Evolutionary conservation across 140 eudicot species (phyloP).

Genomic region (Bidens hawaiensis): DNA sequence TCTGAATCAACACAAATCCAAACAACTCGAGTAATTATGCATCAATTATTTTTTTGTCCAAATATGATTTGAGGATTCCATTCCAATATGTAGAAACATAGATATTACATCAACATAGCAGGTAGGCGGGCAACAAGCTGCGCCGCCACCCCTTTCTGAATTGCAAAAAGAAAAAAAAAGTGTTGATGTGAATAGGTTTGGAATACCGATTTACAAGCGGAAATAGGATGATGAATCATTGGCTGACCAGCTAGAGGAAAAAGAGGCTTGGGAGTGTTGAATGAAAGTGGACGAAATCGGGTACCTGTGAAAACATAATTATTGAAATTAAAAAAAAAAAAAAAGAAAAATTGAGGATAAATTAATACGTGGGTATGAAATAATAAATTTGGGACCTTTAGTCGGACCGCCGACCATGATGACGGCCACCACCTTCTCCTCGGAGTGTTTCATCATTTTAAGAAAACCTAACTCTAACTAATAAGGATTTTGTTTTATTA

Average conservation of each 20-base stretch:
- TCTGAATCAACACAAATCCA: slow-evolving; percentile 40
- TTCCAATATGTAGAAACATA: too few relatives aligned
- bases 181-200: neutral
- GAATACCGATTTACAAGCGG: slow-evolving; percentile 88
- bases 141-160: too few relatives aligned
- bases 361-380: neutral
- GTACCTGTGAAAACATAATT: slow-evolving; percentile 46
- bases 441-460: slow-evolving; percentile 40
- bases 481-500: slow-evolving; percentile 1
- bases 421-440: slow-evolving; percentile 84
- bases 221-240: slow-evolving; percentile 89
- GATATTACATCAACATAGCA: too few relatives aligned
- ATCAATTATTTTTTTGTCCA: slow-evolving; percentile 4
- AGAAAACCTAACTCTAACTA: slow-evolving; percentile 1
- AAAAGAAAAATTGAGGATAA: neutral
- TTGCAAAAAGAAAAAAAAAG: too few relatives aligned
- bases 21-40: neutral
- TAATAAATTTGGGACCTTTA: slow-evolving; percentile 62
- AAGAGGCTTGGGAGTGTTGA: slow-evolving; percentile 78
- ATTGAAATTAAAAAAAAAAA: neutral
- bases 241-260: slow-evolving; percentile 95
- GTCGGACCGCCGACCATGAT: slow-evolving; percentile 94
- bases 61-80: too few relatives aligned
- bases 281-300: slow-evolving; percentile 86
- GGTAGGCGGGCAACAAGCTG: too few relatives aligned